Evolutionary conservation across 192 early-diverging fungal genomes (phyloP).

Genomic region (Podila epicladia): DNA sequence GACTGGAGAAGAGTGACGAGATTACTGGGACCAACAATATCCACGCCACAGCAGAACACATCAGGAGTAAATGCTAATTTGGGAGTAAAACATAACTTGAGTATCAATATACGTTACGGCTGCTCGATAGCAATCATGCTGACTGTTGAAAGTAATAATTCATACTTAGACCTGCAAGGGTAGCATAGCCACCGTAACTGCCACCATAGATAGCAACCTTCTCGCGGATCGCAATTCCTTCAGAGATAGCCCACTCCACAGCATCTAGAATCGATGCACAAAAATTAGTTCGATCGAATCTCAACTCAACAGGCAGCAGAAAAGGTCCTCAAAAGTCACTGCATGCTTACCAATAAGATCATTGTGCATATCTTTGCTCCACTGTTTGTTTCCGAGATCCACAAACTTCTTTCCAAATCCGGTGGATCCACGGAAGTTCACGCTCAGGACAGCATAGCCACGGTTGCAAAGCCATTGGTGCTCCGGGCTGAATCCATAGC

Average conservation of each 20-base stretch:
- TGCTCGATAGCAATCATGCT: neutral
- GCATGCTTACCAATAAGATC: constrained; percentile 35
- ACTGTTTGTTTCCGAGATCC: constrained; percentile 27
- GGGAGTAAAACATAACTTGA: neutral
- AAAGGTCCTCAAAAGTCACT: neutral
- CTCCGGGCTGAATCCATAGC: constrained; percentile 26
- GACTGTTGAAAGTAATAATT: neutral
- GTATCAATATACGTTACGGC: neutral
- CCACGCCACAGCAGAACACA: constrained; percentile 52
- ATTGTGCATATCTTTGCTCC: constrained; percentile 51
- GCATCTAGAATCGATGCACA: constrained; percentile 16
- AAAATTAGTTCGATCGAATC: neutral
- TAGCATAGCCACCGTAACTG: constrained; percentile 52
- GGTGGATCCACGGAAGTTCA: constrained; percentile 47
- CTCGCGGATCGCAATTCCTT: constrained; percentile 37
- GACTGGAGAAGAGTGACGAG: constrained; percentile 34
- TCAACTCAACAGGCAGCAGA: neutral
- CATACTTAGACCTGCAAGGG: constrained; percentile 51
- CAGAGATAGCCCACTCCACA: constrained; percentile 46
- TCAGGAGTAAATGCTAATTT: constrained; percentile 51
- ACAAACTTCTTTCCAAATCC: constrained; percentile 49
- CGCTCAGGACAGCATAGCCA: constrained; percentile 50
- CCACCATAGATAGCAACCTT: constrained; percentile 53
- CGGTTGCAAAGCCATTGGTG: constrained; percentile 52
- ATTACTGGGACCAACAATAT: constrained; percentile 53